phyloP scores from a whole-genome alignment of 495 filamentous ascomycete genomes.

The Aspergillus asperescens region DNA sequence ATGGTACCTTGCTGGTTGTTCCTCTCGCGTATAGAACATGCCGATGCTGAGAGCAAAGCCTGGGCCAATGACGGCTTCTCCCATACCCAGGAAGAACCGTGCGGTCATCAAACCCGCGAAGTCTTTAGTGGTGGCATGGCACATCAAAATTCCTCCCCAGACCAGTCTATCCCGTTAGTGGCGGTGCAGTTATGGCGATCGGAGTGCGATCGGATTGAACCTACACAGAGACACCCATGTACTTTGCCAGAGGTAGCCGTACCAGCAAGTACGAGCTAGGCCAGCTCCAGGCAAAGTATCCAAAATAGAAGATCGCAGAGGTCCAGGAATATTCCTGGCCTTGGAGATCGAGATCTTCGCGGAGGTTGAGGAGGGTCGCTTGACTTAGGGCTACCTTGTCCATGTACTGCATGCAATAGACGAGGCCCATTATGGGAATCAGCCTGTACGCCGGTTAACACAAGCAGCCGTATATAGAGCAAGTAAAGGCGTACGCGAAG shows the following conservation, averaged over 20 bases:
- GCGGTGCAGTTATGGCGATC: too few relatives aligned
- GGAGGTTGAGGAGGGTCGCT: conserved; percentile 45
- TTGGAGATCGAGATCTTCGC: conserved; percentile 37
- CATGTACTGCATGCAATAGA: conserved; percentile 51
- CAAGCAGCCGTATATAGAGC: background rate
- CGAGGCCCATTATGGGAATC: conserved; percentile 47
- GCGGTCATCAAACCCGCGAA: conserved; percentile 46
- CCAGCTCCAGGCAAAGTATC: conserved; percentile 49
- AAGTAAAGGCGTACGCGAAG: conserved; percentile 22
- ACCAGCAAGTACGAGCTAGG: conserved; percentile 51
- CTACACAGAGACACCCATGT: conserved; percentile 36
- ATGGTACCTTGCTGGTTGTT: conserved; percentile 49
- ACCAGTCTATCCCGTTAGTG: conserved; percentile 23
- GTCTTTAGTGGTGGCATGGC: conserved; percentile 44
- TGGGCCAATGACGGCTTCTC: conserved; percentile 53
- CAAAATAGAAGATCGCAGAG: conserved; percentile 47
- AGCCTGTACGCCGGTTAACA: conserved; percentile 20
- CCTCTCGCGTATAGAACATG: conserved; percentile 50
- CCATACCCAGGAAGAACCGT: conserved; percentile 51
- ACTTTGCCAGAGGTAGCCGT: conserved; percentile 51
- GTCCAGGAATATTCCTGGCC: conserved; percentile 46
- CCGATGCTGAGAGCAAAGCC: conserved; percentile 51
- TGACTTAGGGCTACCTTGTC: conserved; percentile 56
- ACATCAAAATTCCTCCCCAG: conserved; percentile 34
- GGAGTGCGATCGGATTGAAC: background rate